Conservation (phyloP, 2,329 filamentous ascomycete genomes). For the Cercospora sp. region DNA sequence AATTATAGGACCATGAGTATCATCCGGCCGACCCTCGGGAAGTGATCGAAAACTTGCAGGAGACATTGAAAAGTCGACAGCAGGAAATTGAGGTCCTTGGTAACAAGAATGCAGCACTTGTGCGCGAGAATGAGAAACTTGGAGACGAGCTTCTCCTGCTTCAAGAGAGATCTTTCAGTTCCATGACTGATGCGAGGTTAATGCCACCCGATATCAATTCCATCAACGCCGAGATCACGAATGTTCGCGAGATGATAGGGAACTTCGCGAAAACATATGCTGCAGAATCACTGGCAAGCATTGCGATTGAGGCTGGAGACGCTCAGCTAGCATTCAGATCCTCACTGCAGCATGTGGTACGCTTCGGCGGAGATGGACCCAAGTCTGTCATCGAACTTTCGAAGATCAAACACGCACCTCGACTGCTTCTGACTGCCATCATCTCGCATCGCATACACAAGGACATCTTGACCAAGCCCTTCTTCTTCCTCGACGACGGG, state of each 20-base stretch:
- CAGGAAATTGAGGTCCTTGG: neutral
- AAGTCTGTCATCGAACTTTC: neutral
- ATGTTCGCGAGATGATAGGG: constrained; percentile 8
- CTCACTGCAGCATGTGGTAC: neutral
- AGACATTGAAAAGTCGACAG: neutral
- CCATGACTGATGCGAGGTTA: constrained; percentile 11
- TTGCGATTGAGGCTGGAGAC: neutral
- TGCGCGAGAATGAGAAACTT: neutral
- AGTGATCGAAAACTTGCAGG: neutral
- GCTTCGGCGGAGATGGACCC: neutral
- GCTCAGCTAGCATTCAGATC: neutral
- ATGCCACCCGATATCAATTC: constrained; percentile 15
- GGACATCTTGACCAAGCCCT: neutral
- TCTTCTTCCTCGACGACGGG: neutral
- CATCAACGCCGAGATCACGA: constrained; percentile 11
- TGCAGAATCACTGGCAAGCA: neutral
- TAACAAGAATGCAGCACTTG: neutral
- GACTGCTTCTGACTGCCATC: neutral
- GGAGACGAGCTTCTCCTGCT: constrained; percentile 15
- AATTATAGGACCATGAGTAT: neutral
- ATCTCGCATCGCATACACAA: neutral
- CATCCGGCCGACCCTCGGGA: neutral
- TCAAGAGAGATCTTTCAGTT: constrained; percentile 14
- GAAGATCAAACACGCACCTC: neutral
- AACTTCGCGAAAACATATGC: constrained; percentile 16